A percentile compares a stretch with the other conserved stretches of the same genome.
Evolutionary conservation across 2,329 filamentous ascomycete genomes (phyloP).

Genomic region (Nakataea oryzae): DNA sequence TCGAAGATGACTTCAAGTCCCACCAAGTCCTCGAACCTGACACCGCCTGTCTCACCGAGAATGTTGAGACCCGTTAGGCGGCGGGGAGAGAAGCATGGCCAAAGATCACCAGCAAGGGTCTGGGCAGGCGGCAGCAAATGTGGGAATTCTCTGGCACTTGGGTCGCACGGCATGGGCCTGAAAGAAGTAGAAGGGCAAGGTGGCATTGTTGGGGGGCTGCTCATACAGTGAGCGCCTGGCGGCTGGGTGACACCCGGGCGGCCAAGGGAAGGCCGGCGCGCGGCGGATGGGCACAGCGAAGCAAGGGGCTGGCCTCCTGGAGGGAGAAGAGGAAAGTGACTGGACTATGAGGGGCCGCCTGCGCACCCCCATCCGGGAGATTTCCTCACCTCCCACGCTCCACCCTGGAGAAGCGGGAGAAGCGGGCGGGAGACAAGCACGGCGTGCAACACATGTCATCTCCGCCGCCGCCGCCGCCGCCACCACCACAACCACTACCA

Average conservation of each 20-base stretch:
- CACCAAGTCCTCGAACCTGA: slow-evolving; percentile 1
- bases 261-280: background rate
- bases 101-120: background rate
- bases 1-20: background rate
- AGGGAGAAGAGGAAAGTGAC: background rate
- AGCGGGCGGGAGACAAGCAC: background rate
- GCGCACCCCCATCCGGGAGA: background rate
- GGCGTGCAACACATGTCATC: background rate
- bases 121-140: background rate
- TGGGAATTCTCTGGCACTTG: background rate
- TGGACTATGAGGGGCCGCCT: background rate
- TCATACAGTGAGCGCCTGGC: background rate
- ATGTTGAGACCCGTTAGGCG: slow-evolving; percentile 1
- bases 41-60: slow-evolving; percentile 1
- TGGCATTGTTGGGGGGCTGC: background rate
- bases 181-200: background rate
- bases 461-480: no score
- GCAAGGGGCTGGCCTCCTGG: background rate
- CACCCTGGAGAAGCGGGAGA: background rate
- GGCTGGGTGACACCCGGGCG: background rate
- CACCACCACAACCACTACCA: no score
- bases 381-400: background rate
- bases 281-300: background rate
- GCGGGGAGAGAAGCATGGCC: background rate
- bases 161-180: background rate